Conservation (phyloP, 2,329 filamentous ascomycete genomes). For the Sclerotinia borealis region DNA sequence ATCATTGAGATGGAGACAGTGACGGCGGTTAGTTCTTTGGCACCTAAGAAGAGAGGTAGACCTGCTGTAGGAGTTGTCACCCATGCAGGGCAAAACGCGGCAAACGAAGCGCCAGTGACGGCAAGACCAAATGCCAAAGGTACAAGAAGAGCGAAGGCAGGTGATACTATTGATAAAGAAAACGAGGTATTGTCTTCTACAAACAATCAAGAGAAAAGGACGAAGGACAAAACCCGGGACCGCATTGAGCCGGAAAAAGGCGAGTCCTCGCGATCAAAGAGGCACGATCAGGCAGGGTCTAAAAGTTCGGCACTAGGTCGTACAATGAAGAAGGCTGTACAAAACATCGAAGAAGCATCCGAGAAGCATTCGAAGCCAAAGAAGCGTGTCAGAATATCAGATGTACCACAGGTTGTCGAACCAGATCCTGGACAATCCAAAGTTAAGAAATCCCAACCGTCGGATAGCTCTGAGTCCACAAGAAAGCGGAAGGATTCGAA, state of each 20-base stretch:
- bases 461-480: background rate
- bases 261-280: background rate
- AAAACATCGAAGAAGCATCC: background rate
- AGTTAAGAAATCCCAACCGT: background rate
- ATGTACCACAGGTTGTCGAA: background rate
- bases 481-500: constrained; percentile 4
- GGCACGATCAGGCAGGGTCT: background rate
- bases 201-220: background rate
- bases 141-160: background rate
- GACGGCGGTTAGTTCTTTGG: background rate
- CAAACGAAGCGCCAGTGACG: background rate
- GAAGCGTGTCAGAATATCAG: constrained; percentile 7
- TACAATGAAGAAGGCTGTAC: background rate
- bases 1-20: background rate
- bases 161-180: background rate
- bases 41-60: constrained; percentile 1
- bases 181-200: background rate
- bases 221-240: background rate
- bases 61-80: background rate
- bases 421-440: background rate
- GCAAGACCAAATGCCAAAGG: background rate
- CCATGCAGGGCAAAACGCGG: background rate
- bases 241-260: background rate
- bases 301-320: background rate
- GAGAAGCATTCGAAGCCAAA: constrained; percentile 1